Evolutionary conservation across 208 protist species (phyloP), one percentile per base, ranked within the genome.

Genomic region (Strigomonas galati): DNA sequence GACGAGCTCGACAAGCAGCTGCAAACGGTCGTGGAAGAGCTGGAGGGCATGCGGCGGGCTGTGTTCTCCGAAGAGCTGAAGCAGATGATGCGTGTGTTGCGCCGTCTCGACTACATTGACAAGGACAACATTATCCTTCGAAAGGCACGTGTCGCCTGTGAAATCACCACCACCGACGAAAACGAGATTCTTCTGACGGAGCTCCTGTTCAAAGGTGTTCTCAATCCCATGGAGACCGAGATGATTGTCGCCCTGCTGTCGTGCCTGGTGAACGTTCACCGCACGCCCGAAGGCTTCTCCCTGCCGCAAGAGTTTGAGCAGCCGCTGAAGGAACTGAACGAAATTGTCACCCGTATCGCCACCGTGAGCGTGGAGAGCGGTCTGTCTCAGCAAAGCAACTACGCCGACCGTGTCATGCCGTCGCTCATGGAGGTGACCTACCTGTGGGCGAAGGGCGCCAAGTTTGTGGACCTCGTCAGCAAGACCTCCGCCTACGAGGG

Each of bases 401-500:
- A 82, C 52, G 87, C 97, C 35, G 81, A 97, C 51, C 92, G 87
- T 71, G 98, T 99, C 43, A 79, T 96, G 72, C 93, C 97, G 46
- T 94, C 97, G 7, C 75, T 99, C 67, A 98, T 99, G 93, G 92
- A 99, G 67, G 80, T 99, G 7, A 97, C 95, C 0, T 98, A 97
- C 75, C 69, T 92, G 35, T 99, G 98, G 98, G 85, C 86, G 24
- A 92, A 98, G 71, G 99, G 99, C 5, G 85, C 95, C 14, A 98
- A 98, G 65, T 99, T 99, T 72, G 65, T 87, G 0, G 98, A 99
- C 7, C 83, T 99, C 35, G 97, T 97, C 64, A 91, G 93, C 62
- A 96, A 98, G 79, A 99, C 97, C n/a, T 89, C 93, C 40, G 95
- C 98, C 15, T 99, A 99, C 81, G 99, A 99, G 76, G 97, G 97